Base-by-base conservation (phyloP, 2,329 filamentous ascomycete species). In the Verticillium nonalfalfae region DNA sequence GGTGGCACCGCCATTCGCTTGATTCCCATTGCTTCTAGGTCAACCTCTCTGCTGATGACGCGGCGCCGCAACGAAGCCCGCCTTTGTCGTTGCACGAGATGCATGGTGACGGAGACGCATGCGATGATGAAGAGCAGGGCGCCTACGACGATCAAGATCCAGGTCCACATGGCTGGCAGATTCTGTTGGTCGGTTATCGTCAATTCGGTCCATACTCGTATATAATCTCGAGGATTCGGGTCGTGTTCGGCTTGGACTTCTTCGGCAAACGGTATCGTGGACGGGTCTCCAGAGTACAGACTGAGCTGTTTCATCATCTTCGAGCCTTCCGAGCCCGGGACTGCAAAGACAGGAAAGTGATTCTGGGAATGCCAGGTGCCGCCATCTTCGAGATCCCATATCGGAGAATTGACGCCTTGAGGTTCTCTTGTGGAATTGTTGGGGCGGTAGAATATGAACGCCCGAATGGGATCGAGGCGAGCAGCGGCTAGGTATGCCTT, bases 1-100 rank as follows among this genome's bases (percentile, higher is more conserved):
- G 82, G 78, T 1, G 94, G 92, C 0, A 97, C 90, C 2, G 85
- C 91, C 31, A 97, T 76, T 14, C 90, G 85, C 70, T 91, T 94
- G 67, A 97, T 91, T 1, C 93, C 93, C 66, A 97, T 82, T 2
- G 86, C 87, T 74, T 97, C 93, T 3, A 97, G 79, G 69, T 97
- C 91, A 21, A 96, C 87, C 67, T 97, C 90, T 59, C 94, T 93
- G 7, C 80, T 81, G 62, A 85, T 81, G 15, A 97, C 88, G 13
- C 93, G 86, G 57, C 85, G 83, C 58, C 86, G 85, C 11, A 98
- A 78, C 1, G 80, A 80, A 31, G 81, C 81, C 9, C 93, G 86
- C 35, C 92, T 86, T 57, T 85, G 82, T 39, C 86, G 84, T 71
- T 96, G 91, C 35, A 95, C 78, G 26, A 88, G 78, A 68, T 95